phyloP scores from a whole-genome alignment of 495 filamentous ascomycete species.

The Aspergillus cristatus region DNA sequence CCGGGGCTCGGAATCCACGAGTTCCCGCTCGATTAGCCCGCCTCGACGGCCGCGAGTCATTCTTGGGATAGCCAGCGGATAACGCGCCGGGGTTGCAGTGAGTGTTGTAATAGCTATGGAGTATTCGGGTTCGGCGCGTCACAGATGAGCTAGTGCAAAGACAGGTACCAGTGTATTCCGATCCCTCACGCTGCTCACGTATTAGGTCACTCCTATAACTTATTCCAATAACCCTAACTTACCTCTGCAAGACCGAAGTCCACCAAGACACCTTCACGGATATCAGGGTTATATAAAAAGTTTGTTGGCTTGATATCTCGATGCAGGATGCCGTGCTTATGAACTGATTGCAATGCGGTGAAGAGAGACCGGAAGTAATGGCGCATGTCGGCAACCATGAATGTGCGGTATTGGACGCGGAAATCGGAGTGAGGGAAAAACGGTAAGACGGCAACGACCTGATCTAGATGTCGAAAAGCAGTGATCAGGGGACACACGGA shows the following conservation, averaged over 20 bases:
- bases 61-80: slow-evolving; percentile 69
- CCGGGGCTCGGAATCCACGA: slow-evolving; percentile 87
- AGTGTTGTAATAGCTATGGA: slow-evolving; percentile 35
- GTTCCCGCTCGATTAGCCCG: slow-evolving; percentile 95
- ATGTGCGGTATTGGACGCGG: slow-evolving; percentile 83
- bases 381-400: slow-evolving; percentile 74
- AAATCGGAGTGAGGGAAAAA: slow-evolving; percentile 96
- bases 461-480: slow-evolving; percentile 85
- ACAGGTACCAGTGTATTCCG: slow-evolving; percentile 33
- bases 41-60: slow-evolving; percentile 76
- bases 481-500: slow-evolving; percentile 94
- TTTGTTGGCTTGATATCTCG: slow-evolving; percentile 99
- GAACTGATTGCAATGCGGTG: slow-evolving; percentile 72
- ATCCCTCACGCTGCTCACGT: slow-evolving; percentile 27
- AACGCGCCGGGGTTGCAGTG: slow-evolving; percentile 28
- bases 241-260: slow-evolving; percentile 92
- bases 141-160: slow-evolving; percentile 30
- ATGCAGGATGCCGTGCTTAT: slow-evolving; percentile 76
- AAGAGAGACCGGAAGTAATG: slow-evolving; percentile 87
- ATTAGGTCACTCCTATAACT: background rate
- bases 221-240: slow-evolving; percentile 4
- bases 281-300: slow-evolving; percentile 84
- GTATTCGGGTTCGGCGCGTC: slow-evolving; percentile 29
- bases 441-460: slow-evolving; percentile 89
- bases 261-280: slow-evolving; percentile 79